Percentiles rank a stretch among this genome's conserved stretches.
These are phyloP conservation scores for Solanum medicagineum DNA, from an alignment of 257 asterid species.

Conservation along the genomic window DNA sequence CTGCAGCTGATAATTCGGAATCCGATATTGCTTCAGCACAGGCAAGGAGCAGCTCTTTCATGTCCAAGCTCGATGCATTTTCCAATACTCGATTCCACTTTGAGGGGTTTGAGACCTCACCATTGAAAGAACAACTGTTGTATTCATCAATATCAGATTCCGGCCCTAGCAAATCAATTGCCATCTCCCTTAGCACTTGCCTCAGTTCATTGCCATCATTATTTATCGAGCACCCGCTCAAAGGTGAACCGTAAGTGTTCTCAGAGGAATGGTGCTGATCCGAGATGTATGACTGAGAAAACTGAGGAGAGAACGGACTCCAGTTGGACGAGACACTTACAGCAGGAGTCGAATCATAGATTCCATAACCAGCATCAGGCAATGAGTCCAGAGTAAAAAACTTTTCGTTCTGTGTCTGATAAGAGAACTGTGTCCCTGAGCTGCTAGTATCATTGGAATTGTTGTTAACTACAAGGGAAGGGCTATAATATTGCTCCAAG, in stretches of 20 bases:
- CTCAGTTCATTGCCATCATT: slow-evolving; percentile 56
- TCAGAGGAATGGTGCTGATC: slow-evolving; percentile 50
- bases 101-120: slow-evolving; percentile 25
- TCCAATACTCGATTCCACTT: slow-evolving; percentile 52
- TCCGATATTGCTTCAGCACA: slow-evolving; percentile 76
- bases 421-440: slow-evolving; percentile 42
- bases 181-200: slow-evolving; percentile 55
- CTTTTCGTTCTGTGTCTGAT: slow-evolving; percentile 36
- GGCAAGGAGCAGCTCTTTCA: slow-evolving; percentile 45
- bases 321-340: slow-evolving; percentile 45
- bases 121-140: slow-evolving; percentile 38
- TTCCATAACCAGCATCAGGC: slow-evolving; percentile 30
- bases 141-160: slow-evolving; percentile 62
- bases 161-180: slow-evolving; percentile 56
- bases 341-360: slow-evolving; percentile 54
- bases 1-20: slow-evolving; percentile 46
- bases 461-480: slow-evolving; percentile 42
- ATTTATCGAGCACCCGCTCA: slow-evolving; percentile 71
- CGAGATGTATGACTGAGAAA: slow-evolving; percentile 58
- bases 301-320: slow-evolving; percentile 74
- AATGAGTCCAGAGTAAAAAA: slow-evolving; percentile 83
- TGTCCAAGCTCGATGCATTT: slow-evolving; percentile 63
- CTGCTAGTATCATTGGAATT: slow-evolving; percentile 24
- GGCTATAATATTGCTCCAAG: slow-evolving; percentile 27
- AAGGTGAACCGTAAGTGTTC: slow-evolving; percentile 62